Base-by-base conservation (phyloP, 228 moss, liverwort and hornwort genomes). In the Sphagnum magellanicum region DNA sequence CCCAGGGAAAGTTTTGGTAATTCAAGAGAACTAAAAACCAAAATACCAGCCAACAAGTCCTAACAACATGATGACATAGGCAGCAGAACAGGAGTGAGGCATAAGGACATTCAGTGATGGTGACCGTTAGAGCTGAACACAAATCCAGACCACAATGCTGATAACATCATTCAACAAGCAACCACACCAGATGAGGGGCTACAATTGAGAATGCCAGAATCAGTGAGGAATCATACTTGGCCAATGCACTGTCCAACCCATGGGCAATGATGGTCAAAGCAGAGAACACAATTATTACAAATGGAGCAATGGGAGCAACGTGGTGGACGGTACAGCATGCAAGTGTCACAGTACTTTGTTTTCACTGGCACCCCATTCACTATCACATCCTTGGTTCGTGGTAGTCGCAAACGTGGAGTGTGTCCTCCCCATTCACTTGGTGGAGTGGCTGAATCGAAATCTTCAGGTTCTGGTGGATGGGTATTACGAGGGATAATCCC, bases 181-280 rank as follows among this genome's bases (percentile, higher is more conserved):
- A 32, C 32, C 32, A 32, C 3, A 3, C 32, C 32, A 32, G 32
- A 32, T 32, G 32, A 32, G 32, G 32, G 32, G 32, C 32, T 32
- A 32, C 32, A 32, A 32, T 32, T 32, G 32, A 32, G 32, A 32
- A 32, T 32, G 32, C 32, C 3, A 32, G 32, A 32, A 32, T 32
- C 32, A 32, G 32, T 32, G 32, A 32, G 32, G 32, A 32, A 32
- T 32, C 32, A 5, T 80, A 92, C 95, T 81, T 92, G 93, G 50
- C 97, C 97, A 77, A 97, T 97, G 76, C 97, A 97, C 70, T 97
- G 97, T 17, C 97, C 97, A 68, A 97, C 97, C 97, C 93, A 97
- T 59, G 97, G 97, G 67, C 97, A 97, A 73, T 97, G 97, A 81
- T 93, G 97, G 70, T 97, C 97, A n/a, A 97, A 97, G 0, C 93